Base-by-base conservation (phyloP, 169 alveolate genomes). In the Plasmodium billcollinsi region DNA sequence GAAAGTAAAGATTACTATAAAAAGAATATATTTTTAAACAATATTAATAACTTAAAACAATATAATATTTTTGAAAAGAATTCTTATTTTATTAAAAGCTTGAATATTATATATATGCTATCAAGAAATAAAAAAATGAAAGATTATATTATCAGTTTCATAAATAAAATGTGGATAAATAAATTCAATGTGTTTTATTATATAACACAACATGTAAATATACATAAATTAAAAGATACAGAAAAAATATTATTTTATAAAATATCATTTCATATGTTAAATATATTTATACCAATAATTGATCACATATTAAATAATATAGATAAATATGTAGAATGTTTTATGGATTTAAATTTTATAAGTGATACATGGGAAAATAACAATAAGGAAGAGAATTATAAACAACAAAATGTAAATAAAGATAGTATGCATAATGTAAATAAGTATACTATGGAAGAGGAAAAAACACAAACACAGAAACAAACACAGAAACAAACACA, bases 131-230 rank as follows among this genome's bases (percentile, higher is more conserved):
- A 72, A n/a, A 86, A 86, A 72, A 71, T 61, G 18, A 86, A 86
- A 61, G 76, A 72, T 2, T 86, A 86, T 47, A 59, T 86, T 21
- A 72, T 86, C 2, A 61, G 12, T 20, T 26, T 86, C 12, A 62
- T 86, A 86, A 73, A 50, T 21, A 47, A 9, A 4, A 86, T 72
- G 88, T 86, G 92, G 92, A 29, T 20, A n/a, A 86, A 86, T 14
- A 86, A 86, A 49, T 86, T 71, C 26, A 86, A 62, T 56, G 92
- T 72, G 2, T 86, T 86, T 39, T 86, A 86, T 59, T 86, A 86
- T 29, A 45, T 86, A 9, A 86, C 92, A 8, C 92, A 86, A 49
- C 18, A 86, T 72, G 63, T 86, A 43, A 14, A 86, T 8, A 24
- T 86, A 4, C 43, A 70, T 0, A 70, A 72, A 62, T 45, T 86